phyloP scores from a whole-genome alignment of 176 grass and related monocot genomes.

The barley (Hordeum vulgare) region MorexV3_pseudomolecules_assembly NC_058520.1:47254070-47254569 shows the following conservation, averaged over 20 bases:
- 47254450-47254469: not conserved
- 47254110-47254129: conserved; percentile 27
- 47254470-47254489: not conserved
- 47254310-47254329: not conserved
- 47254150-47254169: not conserved
- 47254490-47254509: not conserved
- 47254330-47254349: conserved; percentile 21
- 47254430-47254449: not conserved
- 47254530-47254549: not conserved
- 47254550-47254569: not conserved
- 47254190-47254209: too few species aligned
- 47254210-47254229: not conserved
- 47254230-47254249: not conserved
- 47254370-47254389: conserved; percentile 3
- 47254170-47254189: not conserved
- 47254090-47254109: not conserved
- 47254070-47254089: not conserved
- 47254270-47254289: conserved; percentile 23
- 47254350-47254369: not conserved
- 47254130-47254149: not conserved
- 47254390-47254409: conserved; percentile 3
- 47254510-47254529: not conserved
- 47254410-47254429: not conserved
- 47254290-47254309: not conserved
- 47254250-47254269: not conserved